phyloP scores from a whole-genome alignment of 306 rosid species.

The Begonia masoniana region DNA sequence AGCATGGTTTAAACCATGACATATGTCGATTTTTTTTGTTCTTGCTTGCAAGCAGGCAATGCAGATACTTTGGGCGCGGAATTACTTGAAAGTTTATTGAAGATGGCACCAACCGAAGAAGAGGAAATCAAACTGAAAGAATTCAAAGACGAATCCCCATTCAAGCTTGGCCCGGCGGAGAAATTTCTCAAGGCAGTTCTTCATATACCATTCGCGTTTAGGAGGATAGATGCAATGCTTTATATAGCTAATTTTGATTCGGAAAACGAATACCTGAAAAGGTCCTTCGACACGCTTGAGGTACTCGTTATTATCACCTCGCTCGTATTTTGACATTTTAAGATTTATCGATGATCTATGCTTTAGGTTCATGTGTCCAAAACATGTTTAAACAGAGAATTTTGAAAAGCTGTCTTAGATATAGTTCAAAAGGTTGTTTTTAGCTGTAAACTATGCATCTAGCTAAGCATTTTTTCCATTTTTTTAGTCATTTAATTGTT shows the following conservation, averaged over 20 bases:
- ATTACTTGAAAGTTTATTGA: constrained; percentile 68
- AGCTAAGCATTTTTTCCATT: too few relatives aligned
- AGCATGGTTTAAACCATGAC: neutral
- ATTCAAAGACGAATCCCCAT: constrained; percentile 66
- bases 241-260: constrained; percentile 88
- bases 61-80: constrained; percentile 70
- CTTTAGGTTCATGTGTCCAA: too few relatives aligned
- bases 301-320: constrained; percentile 21
- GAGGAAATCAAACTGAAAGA: constrained; percentile 63
- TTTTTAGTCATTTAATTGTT: too few relatives aligned
- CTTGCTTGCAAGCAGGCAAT: constrained; percentile 39
- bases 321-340: neutral
- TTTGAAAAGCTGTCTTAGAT: too few relatives aligned
- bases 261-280: constrained; percentile 62
- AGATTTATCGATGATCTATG: too few relatives aligned
- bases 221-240: constrained; percentile 88
- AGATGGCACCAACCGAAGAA: constrained; percentile 88
- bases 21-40: neutral
- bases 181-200: constrained; percentile 77
- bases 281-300: constrained; percentile 66
- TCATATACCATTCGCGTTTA: constrained; percentile 81
- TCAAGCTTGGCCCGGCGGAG: constrained; percentile 87
- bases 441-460: too few relatives aligned
- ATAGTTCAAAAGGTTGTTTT: too few relatives aligned
- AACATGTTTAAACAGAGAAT: too few relatives aligned